Evolutionary conservation across 73 alveolate species (phyloP).

Genomic region (Paraurostyla sp.): DNA sequence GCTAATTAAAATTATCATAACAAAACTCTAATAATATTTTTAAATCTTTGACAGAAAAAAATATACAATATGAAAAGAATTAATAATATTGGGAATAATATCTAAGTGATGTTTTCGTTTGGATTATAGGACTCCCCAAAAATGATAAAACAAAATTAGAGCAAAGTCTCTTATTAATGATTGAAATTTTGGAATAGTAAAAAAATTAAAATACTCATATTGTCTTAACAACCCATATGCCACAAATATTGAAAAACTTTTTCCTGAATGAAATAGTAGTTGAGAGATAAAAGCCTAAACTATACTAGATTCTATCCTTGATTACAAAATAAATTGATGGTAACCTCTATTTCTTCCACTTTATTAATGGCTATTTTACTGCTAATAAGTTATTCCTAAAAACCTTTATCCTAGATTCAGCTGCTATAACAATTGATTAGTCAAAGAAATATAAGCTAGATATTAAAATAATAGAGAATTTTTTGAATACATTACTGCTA

Average conservation of each 20-base stretch:
- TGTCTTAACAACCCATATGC: background rate
- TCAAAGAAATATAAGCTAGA: no score
- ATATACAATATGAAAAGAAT: background rate
- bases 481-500: background rate
- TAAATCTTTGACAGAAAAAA: slow-evolving; percentile 8
- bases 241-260: background rate
- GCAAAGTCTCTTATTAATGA: background rate
- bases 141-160: background rate
- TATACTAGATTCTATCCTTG: background rate
- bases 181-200: background rate
- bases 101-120: background rate
- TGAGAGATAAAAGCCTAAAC: background rate
- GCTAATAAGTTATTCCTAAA: background rate
- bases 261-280: background rate
- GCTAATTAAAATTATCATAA: background rate
- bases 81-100: slow-evolving; percentile 9
- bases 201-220: background rate
- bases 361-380: background rate
- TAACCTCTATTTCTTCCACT: background rate
- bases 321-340: background rate
- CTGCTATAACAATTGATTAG: background rate
- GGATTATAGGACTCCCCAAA: background rate
- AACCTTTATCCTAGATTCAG: background rate
- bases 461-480: no score
- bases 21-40: background rate